phyloP scores from a whole-genome alignment of 441 rosid species.

The Adansonia rubrostipa region DNA sequence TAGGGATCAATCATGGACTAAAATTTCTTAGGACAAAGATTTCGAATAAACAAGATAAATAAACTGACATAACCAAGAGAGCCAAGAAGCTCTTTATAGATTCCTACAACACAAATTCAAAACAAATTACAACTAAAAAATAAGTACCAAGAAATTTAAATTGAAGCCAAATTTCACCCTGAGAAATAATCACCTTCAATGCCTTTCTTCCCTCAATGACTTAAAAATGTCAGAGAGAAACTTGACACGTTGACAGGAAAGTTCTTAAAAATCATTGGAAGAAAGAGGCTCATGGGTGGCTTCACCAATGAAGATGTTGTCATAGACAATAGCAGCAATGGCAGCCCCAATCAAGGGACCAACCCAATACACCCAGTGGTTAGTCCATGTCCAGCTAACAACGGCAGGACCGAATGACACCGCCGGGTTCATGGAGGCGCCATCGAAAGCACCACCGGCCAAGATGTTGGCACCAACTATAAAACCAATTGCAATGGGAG shows the following conservation, averaged over 20 bases:
- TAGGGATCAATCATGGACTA: neutral
- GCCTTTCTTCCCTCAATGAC: conserved; percentile 28
- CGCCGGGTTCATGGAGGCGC: conserved; percentile 77
- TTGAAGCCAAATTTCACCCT: neutral
- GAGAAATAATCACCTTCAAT: neutral
- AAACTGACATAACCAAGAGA: neutral
- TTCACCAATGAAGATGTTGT: conserved; percentile 52
- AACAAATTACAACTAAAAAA: conserved; percentile 9
- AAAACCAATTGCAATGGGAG: conserved; percentile 66
- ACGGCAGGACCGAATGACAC: conserved; percentile 73
- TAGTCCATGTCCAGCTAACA: conserved; percentile 71
- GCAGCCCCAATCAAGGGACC: conserved; percentile 70
- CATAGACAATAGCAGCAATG: conserved; percentile 62
- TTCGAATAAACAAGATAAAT: neutral
- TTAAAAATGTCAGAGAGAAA: conserved; percentile 24
- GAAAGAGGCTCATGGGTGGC: conserved; percentile 54
- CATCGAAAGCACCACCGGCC: conserved; percentile 69
- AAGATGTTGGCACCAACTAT: conserved; percentile 75
- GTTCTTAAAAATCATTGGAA: conserved; percentile 48
- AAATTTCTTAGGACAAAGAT: neutral
- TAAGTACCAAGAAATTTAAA: conserved; percentile 10
- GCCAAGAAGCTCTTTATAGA: neutral
- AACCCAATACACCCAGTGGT: conserved; percentile 76
- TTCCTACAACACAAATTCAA: conserved; percentile 2
- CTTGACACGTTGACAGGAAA: neutral